Conservation (phyloP, 495 filamentous ascomycete genomes). For the Ascobolus immersus region DNA sequence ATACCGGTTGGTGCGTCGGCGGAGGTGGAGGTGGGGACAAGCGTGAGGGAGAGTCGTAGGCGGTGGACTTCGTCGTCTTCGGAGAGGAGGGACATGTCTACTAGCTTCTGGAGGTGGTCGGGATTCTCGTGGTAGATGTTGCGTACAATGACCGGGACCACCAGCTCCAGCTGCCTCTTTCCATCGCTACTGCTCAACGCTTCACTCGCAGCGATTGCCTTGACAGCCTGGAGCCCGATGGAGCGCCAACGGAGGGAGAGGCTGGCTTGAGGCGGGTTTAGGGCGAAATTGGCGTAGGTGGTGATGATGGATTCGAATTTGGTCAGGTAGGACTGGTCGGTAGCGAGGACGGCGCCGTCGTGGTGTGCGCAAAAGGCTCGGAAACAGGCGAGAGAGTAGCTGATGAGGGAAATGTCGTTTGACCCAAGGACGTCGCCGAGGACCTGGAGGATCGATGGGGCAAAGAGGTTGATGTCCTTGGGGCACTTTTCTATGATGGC, state of each 20-base stretch:
- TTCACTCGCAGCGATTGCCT: slow-evolving; percentile 50
- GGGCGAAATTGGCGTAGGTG: slow-evolving; percentile 54
- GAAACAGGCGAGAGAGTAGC: slow-evolving; percentile 62
- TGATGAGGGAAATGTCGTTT: slow-evolving; percentile 64
- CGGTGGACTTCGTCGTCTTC: not conserved
- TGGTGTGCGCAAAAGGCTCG: slow-evolving; percentile 60
- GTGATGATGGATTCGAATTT: slow-evolving; percentile 58
- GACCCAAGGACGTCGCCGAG: slow-evolving; percentile 52
- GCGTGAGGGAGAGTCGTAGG: not conserved
- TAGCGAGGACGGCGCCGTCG: slow-evolving; percentile 48
- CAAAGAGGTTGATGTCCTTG: slow-evolving; percentile 69
- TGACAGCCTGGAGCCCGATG: slow-evolving; percentile 54
- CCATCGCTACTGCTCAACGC: slow-evolving; percentile 39
- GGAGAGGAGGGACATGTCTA: slow-evolving; percentile 14
- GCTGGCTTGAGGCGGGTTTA: slow-evolving; percentile 21
- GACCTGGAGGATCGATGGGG: slow-evolving; percentile 50
- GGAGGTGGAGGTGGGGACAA: not conserved
- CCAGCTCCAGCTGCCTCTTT: slow-evolving; percentile 39
- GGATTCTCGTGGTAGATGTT: slow-evolving; percentile 60
- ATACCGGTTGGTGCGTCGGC: too few relatives aligned
- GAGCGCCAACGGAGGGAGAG: slow-evolving; percentile 65
- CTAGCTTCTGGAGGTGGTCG: slow-evolving; percentile 35
- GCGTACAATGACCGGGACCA: slow-evolving; percentile 58
- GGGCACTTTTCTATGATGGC: slow-evolving; percentile 78
- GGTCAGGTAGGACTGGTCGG: slow-evolving; percentile 55